Evolutionary conservation across 805 yeast species (phyloP).

Genomic region (Sungouiella blattae): DNA sequence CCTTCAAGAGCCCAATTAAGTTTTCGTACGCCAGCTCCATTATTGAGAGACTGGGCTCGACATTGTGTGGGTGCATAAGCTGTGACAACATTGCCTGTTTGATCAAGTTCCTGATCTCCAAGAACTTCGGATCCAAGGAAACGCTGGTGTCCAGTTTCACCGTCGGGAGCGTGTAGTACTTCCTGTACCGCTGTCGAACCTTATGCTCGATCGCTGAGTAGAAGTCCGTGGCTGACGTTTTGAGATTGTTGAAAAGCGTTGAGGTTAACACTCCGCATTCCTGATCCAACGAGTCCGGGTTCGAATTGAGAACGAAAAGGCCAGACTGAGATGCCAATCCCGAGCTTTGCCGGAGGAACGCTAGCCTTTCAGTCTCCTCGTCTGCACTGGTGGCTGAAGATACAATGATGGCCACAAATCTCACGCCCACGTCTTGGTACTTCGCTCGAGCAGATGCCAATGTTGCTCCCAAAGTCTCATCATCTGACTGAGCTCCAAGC

Average conservation of each 20-base stretch:
- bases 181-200: slow-evolving; percentile 31
- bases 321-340: slow-evolving; percentile 30
- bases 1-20: slow-evolving; percentile 23
- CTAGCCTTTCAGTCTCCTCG: slow-evolving; percentile 21
- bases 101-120: slow-evolving; percentile 36
- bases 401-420: slow-evolving; percentile 23
- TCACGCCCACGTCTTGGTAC: slow-evolving; percentile 9
- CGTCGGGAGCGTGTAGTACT: slow-evolving; percentile 36
- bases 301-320: slow-evolving; percentile 21
- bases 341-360: slow-evolving; percentile 24
- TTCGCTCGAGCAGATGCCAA: slow-evolving; percentile 12
- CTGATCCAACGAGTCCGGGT: slow-evolving; percentile 12
- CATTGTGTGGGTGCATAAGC: slow-evolving; percentile 29
- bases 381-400: slow-evolving; percentile 12
- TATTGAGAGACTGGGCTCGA: slow-evolving; percentile 25
- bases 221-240: slow-evolving; percentile 28
- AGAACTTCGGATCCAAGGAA: slow-evolving; percentile 32
- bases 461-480: slow-evolving; percentile 10
- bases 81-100: slow-evolving; percentile 35
- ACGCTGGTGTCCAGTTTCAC: slow-evolving; percentile 23
- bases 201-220: slow-evolving; percentile 29
- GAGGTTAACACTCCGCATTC: slow-evolving; percentile 31
- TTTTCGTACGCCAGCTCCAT: slow-evolving; percentile 35
- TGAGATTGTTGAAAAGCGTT: slow-evolving; percentile 28
- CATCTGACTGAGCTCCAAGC: slow-evolving; percentile 14